A percentile compares a stretch with the other conserved stretches of the same genome.
phyloP scores from a whole-genome alignment of 768 basidiomycete genomes.

The Leccinum aurantiacum region DNA sequence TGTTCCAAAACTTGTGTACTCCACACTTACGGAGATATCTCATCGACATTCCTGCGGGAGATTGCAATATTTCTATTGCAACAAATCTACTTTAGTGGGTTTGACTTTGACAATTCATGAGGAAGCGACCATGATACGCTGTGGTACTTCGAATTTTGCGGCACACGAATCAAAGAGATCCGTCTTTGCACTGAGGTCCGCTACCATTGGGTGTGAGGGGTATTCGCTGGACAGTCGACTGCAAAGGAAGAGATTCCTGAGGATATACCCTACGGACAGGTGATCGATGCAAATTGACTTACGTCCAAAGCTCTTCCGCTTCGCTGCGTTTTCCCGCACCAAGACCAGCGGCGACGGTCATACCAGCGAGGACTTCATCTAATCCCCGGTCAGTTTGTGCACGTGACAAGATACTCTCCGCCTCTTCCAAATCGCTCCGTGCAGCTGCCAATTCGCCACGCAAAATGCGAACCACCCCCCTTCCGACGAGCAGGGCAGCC shows the following conservation, averaged over 20 bases:
- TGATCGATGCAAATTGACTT: constrained; percentile 29
- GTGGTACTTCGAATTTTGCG: constrained; percentile 61
- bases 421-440: constrained; percentile 80
- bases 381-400: constrained; percentile 43
- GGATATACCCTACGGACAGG: constrained; percentile 1
- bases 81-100: neutral
- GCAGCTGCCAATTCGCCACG: constrained; percentile 73
- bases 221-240: constrained; percentile 50
- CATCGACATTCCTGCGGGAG: neutral
- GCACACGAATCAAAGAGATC: constrained; percentile 62
- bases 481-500: constrained; percentile 71
- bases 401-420: constrained; percentile 46
- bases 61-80: constrained; percentile 2
- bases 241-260: constrained; percentile 6
- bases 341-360: constrained; percentile 62
- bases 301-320: constrained; percentile 71
- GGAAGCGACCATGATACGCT: constrained; percentile 37
- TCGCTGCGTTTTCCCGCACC: constrained; percentile 57
- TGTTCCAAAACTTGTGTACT: neutral
- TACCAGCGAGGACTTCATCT: constrained; percentile 65
- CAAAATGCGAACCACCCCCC: constrained; percentile 77
- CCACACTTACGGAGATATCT: neutral
- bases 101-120: constrained; percentile 7
- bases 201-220: constrained; percentile 68
- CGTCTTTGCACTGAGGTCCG: constrained; percentile 59